These are phyloP conservation scores for Exophiala viscosa DNA, from an alignment of 2,329 filamentous ascomycete genomes.

Conservation along the genomic window DNA sequence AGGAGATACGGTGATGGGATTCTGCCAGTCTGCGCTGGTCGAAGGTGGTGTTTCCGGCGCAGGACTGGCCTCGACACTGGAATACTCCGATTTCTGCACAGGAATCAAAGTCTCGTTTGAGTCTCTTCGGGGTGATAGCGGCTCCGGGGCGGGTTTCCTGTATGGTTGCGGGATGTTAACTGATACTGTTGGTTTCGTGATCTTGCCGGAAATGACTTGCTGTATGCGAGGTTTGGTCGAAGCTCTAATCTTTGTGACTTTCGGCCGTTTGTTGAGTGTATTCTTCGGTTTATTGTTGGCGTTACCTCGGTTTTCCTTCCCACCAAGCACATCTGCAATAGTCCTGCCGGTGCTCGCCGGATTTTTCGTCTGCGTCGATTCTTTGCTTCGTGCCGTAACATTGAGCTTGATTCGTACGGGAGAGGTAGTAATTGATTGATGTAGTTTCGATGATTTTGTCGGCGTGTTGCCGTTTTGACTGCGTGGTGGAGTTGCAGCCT, in stretches of 20 bases:
- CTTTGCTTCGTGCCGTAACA: constrained; percentile 27
- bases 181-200: constrained; percentile 20
- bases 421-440: constrained; percentile 3
- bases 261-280: constrained; percentile 19
- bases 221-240: constrained; percentile 12
- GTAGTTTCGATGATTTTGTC: neutral
- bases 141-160: constrained; percentile 18
- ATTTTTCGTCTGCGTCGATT: constrained; percentile 23
- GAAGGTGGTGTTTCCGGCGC: constrained; percentile 23
- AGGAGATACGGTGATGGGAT: constrained; percentile 23
- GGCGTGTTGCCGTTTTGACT: constrained; percentile 32
- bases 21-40: constrained; percentile 15
- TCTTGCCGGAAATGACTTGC: constrained; percentile 14
- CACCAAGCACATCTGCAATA: constrained; percentile 26
- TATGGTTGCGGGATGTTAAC: constrained; percentile 1
- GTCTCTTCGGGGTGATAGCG: constrained; percentile 22
- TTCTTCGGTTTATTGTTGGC: constrained; percentile 17
- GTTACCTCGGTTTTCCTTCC: constrained; percentile 23
- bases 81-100: constrained; percentile 13
- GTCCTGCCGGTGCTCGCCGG: constrained; percentile 24
- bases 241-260: constrained; percentile 14
- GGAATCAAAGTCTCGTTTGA: constrained; percentile 15
- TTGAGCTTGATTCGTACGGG: constrained; percentile 20
- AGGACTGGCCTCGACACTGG: constrained; percentile 19
- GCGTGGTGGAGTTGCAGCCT: constrained; percentile 39